Evolutionary conservation across 345 rosid genomes (phyloP), one percentile per base, ranked within the genome.

Genomic region (Triadica sebifera): DNA sequence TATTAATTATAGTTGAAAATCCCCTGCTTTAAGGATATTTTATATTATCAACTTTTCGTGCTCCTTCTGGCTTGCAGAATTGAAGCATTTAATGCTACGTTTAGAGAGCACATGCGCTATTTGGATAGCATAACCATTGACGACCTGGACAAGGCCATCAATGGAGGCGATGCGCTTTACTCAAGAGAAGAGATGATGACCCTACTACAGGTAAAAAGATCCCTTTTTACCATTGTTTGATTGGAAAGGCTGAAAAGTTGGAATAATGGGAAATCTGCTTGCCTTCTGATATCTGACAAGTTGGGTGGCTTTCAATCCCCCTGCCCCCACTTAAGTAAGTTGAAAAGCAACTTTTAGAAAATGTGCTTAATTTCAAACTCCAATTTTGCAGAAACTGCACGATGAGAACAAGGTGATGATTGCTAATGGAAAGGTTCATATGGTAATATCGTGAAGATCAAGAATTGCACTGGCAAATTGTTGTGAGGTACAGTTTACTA

Each of bases 351-450:
- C 16, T 51, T 50, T 24, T 24, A 57, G 53, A 37, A 4, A 61
- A 62, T 29, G 41, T 77, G 71, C 57, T 70, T 64, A 50, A 46
- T 63, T 41, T 41, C 41, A 78, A 37, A 1, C 16, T 50, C 47
- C n/a, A 22, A 73, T 74, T 79, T 64, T 79, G 69, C 91, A 95
- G 99, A 93, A 85, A 86, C 84, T 95, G 75, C 94, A 95, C 80
- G 93, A 90, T 69, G 96, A 91, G 79, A 95, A 95, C 82, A 89
- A 86, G 82, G 88, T 95, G 84, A 93, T 93, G 98, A 87, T 95
- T 67, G 89, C 85, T 49, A 92, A 86, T 19, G 98, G 86, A 15
- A 84, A 70, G 71, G 96, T 91, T 85, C 93, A 85, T 64, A 89
- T 95, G 82, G 79, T 80, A 79, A 89, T 90, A 64, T 86, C 85